Base-by-base conservation (phyloP, 2,329 filamentous ascomycete genomes). In the Sclerotinia borealis region DNA sequence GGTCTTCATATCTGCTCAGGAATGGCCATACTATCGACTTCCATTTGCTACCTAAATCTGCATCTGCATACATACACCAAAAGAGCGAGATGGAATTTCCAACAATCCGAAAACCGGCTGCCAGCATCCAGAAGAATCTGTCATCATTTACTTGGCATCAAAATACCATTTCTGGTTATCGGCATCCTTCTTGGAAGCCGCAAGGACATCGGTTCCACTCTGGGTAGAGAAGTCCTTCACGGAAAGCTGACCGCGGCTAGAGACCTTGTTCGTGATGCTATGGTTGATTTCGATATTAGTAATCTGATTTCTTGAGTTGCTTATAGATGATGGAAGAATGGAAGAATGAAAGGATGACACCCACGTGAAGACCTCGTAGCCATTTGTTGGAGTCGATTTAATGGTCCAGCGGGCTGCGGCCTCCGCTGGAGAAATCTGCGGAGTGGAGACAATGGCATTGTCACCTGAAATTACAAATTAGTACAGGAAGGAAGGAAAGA, bases 161-260 rank as follows among this genome's bases (percentile, higher is more conserved):
- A 59, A 48, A 7, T 59, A 59, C 56, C 56, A 59, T 27, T 59
- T 59, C 15, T 59, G 56, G 31, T 59, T 59, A 13, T 59, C 56
- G 9, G 7, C 43, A 50, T 22, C 34, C 9, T 50, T 5, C 45
- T 34, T 6, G 17, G 43, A 15, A 17, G 43, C 41, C 15, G 45
- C n/a, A 22, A 37, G 29, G 7, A 59, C 13, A n/a, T 59, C 56
- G 4, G 56, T 7, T 50, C 43, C 56, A 6, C n/a, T 25, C 3
- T 49, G 9, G 10, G 22, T 29, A 4, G 29, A 2, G 37, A 25
- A 48, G 31, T 37, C 43, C 31, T 59, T 59, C 6, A 59, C 56
- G 1, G 56, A n/a, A 13, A 59, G 56, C 25, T 59, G 56, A 3
- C 56, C 56, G 13, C 31, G 31, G 1, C 43, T 48, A 5, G 55